Conservation (phyloP, 164 flowering plant species). For the Buxus sempervirens region DNA sequence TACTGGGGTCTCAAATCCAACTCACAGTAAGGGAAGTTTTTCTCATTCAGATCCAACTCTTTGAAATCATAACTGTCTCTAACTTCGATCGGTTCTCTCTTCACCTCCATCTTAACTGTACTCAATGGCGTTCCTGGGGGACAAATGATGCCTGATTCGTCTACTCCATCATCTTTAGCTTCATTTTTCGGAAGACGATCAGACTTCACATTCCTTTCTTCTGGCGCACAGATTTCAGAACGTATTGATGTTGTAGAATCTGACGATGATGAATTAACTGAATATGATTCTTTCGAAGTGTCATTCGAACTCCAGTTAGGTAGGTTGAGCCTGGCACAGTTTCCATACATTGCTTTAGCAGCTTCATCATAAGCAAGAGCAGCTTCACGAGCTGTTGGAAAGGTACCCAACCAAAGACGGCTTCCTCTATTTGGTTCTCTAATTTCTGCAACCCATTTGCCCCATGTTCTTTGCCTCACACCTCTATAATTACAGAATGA, state of each 20-base stretch:
- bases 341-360: constrained; percentile 57
- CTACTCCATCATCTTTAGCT: constrained; percentile 6
- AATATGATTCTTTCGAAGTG: neutral
- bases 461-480: constrained; percentile 37
- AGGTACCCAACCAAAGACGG: constrained; percentile 31
- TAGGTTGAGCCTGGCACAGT: constrained; percentile 46
- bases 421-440: constrained; percentile 27
- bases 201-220: constrained; percentile 1
- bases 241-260: constrained; percentile 10
- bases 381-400: neutral
- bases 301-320: constrained; percentile 17
- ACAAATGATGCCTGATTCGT: neutral
- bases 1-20: no score
- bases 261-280: constrained; percentile 4
- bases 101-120: no score
- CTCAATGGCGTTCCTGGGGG: neutral
- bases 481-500: constrained; percentile 25
- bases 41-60: neutral
- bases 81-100: constrained; percentile 18
- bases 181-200: neutral
- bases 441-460: constrained; percentile 39
- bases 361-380: constrained; percentile 48
- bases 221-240: constrained; percentile 12
- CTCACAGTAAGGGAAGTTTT: no score
- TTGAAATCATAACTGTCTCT: neutral